A percentile compares a stretch with the other conserved stretches of the same genome.
Conservation (phyloP, 768 basidiomycete species). For the Daedaleopsis nitida region DNA sequence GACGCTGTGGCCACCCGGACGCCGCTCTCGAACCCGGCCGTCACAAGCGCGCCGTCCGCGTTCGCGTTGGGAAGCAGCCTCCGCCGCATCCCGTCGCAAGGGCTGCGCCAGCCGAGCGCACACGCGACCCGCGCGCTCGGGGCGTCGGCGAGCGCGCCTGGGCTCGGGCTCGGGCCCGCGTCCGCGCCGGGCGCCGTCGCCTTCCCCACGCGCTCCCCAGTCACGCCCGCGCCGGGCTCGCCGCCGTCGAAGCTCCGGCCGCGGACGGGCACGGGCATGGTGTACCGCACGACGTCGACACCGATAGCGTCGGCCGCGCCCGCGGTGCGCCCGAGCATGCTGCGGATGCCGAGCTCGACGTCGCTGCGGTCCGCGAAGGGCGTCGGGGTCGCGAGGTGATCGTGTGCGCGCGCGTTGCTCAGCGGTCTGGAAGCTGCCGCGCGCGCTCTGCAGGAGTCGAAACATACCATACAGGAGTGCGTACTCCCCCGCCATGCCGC, state of each 20-base stretch:
- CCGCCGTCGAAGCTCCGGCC: slow-evolving; percentile 32
- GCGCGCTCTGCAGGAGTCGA: background rate
- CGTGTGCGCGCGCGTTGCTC: background rate
- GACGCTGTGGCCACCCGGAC: background rate
- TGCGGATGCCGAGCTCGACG: slow-evolving; percentile 25
- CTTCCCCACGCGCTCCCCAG: slow-evolving; percentile 5
- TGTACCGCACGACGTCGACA: slow-evolving; percentile 47
- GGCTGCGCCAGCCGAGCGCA: background rate
- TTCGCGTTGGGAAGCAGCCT: slow-evolving; percentile 4
- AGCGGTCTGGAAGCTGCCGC: background rate
- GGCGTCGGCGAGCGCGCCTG: background rate
- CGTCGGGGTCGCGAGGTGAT: slow-evolving; percentile 19
- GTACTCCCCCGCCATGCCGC: background rate
- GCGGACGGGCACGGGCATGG: slow-evolving; percentile 71
- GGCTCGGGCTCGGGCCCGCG: too few relatives aligned
- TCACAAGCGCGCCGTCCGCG: background rate
- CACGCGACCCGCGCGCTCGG: background rate
- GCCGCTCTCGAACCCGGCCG: background rate
- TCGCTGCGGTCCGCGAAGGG: slow-evolving; percentile 18
- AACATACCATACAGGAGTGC: background rate
- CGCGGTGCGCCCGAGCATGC: slow-evolving; percentile 20
- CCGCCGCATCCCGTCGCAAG: slow-evolving; percentile 5
- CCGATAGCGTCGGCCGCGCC: background rate
- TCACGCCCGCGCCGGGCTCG: background rate
- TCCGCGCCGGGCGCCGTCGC: slow-evolving; percentile 8